Evolutionary conservation across 768 basidiomycete genomes (phyloP).

Genomic region (Lentinus brumalis): DNA sequence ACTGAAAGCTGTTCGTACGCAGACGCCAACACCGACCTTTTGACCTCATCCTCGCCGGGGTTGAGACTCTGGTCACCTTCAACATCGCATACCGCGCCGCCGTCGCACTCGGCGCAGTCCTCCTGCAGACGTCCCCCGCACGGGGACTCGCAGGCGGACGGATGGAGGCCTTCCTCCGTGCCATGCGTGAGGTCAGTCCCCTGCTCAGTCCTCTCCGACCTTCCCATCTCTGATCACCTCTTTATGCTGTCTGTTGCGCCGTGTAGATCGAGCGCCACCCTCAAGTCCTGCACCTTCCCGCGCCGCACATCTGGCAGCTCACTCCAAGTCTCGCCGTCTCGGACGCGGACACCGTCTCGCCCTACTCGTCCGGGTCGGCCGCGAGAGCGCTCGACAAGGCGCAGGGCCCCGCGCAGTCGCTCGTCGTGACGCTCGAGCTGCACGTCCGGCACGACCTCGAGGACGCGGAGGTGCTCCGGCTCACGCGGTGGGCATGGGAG

Average conservation of each 20-base stretch:
- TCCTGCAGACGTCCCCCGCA: conserved; percentile 87
- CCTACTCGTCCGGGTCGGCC: conserved; percentile 7
- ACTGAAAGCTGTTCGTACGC: neutral
- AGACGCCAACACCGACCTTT: conserved; percentile 62
- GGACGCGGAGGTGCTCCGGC: conserved; percentile 69
- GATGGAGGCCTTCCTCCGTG: conserved; percentile 81
- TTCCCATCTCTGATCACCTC: neutral
- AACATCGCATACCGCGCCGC: conserved; percentile 85
- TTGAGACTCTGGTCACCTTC: conserved; percentile 79
- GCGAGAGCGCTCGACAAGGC: conserved; percentile 13
- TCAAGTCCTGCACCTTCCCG: conserved; percentile 77
- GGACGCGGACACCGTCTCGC: conserved; percentile 20
- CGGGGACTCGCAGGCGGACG: conserved; percentile 59
- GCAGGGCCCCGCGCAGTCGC: conserved; percentile 37
- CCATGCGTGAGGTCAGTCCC: conserved; percentile 73
- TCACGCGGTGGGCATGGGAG: conserved; percentile 81
- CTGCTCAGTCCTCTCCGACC: conserved; percentile 5
- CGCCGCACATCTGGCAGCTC: conserved; percentile 90
- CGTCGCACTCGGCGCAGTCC: conserved; percentile 77
- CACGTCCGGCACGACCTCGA: conserved; percentile 68
- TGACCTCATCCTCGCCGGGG: conserved; percentile 84
- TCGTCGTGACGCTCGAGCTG: conserved; percentile 79
- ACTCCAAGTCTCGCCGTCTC: conserved; percentile 36
- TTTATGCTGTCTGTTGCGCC: neutral
- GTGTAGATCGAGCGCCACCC: conserved; percentile 81